Percentiles rank a stretch among this genome's conserved stretches.
These are phyloP conservation scores for Gynandropsis gynandra DNA, from an alignment of 345 rosid species.

Conservation along the genomic window DNA sequence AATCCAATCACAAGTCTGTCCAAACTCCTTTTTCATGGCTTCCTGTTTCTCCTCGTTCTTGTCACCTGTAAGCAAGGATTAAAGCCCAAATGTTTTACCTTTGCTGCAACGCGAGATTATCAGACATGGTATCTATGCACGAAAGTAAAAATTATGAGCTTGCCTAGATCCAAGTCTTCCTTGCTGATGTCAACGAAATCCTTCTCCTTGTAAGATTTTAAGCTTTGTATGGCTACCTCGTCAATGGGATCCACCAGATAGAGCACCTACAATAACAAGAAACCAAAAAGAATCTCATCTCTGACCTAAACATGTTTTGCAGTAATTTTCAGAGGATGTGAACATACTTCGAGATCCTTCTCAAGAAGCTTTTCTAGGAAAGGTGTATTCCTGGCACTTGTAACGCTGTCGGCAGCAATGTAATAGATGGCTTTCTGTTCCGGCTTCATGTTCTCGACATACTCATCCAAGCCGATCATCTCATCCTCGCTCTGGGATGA, in stretches of 20 bases:
- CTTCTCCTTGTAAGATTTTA: conserved; percentile 75
- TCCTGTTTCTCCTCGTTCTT: conserved; percentile 85
- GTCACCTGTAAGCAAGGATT: conserved; percentile 50
- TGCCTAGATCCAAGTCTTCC: conserved; percentile 83
- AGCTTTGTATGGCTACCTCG: conserved; percentile 66
- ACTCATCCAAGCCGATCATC: conserved; percentile 94
- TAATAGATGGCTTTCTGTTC: conserved; percentile 89
- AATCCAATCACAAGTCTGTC: conserved; percentile 93
- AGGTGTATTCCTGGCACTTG: conserved; percentile 88
- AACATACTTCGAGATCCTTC: conserved; percentile 77
- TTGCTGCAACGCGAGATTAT: conserved; percentile 4
- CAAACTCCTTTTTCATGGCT: conserved; percentile 68
- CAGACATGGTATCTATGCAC: neutral
- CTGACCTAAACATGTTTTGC: conserved; percentile 1
- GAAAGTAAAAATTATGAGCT: conserved; percentile 15
- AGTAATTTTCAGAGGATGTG: conserved; percentile 8
- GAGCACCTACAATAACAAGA: conserved; percentile 39
- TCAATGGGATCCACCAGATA: conserved; percentile 71
- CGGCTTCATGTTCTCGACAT: conserved; percentile 92
- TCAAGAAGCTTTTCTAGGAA: conserved; percentile 86
- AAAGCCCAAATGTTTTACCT: conserved; percentile 12
- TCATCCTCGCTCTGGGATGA: conserved; percentile 94
- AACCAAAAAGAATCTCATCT: conserved; percentile 4
- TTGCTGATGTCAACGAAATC: conserved; percentile 76
- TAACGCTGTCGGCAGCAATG: conserved; percentile 82